phyloP scores from a whole-genome alignment of 148 eudicot genomes.

The Silene uniflora region DNA sequence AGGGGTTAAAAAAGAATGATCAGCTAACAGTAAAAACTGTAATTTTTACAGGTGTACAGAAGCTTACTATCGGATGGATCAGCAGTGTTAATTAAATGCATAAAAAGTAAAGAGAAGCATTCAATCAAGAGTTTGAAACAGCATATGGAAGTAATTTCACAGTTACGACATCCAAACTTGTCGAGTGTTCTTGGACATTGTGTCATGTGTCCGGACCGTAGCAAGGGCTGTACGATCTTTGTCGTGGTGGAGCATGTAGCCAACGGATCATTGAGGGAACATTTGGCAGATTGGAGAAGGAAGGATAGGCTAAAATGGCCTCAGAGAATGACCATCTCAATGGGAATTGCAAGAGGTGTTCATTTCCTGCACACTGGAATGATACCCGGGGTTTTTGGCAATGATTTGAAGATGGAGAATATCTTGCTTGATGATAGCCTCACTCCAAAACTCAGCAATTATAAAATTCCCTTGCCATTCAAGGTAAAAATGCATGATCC shows the following conservation, averaged over 20 bases:
- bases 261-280: constrained; percentile 76
- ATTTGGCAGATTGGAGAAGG: constrained; percentile 73
- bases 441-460: constrained; percentile 68
- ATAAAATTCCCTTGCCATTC: constrained; percentile 60
- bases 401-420: constrained; percentile 64
- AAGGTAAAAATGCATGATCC: constrained; percentile 39
- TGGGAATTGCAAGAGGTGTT: constrained; percentile 78
- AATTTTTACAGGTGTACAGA: constrained; percentile 53
- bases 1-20: not conserved
- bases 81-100: constrained; percentile 55
- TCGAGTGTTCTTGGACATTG: constrained; percentile 91
- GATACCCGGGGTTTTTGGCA: constrained; percentile 56
- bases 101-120: constrained; percentile 68
- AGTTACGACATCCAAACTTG: constrained; percentile 70
- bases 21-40: not conserved
- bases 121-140: constrained; percentile 66
- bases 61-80: constrained; percentile 73
- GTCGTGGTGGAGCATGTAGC: constrained; percentile 66
- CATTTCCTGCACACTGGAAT: constrained; percentile 78
- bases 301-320: constrained; percentile 85
- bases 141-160: constrained; percentile 68
- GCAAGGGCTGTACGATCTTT: constrained; percentile 53
- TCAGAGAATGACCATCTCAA: constrained; percentile 76
- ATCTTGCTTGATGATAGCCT: constrained; percentile 77
- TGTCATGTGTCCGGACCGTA: constrained; percentile 57